Evolutionary conservation across 257 asterid genomes (phyloP), one percentile per base, ranked within the genome.

Genomic region (Nicotiana noctiflora): DNA sequence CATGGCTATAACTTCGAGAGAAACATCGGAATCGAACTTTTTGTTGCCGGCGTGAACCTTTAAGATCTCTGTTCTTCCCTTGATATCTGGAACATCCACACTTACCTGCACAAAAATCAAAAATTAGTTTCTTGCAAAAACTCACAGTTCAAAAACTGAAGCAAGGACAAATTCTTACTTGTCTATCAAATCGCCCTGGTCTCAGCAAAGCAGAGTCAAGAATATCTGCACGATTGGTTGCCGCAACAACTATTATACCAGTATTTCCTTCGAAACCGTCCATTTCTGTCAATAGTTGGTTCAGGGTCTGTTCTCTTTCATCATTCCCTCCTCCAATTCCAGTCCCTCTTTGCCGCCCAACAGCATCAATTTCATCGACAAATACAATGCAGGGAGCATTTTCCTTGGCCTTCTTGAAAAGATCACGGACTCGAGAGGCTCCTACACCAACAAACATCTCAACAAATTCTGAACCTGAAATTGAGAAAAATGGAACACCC

Each of bases 401-500:
- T 83, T 96, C 98, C 89, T 96, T 96, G 19, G 99, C 99, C 85
- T 96, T 96, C 92, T 92, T 96, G 92, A 96, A 96, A 84, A 96
- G 98, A 86, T 96, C 98, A 80, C 98, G 96, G 5, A 96, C 99
- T 34, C 98, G 83, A 19, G 99, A 94, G 29, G 99, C 99, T 81
- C 99, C 99, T 51, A 96, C 98, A 64, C 99, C 99, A 62, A 96
- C 99, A 89, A 96, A 96, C 98, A 96, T 96, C 94, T 96, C 99
- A 79, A 96, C 97, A 84, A 96, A 96, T 88, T 96, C 99, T 0
- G 99, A 96, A 83, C 99, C 99, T 3, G 98, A 96, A 59, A 96
- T 94, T 3, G 98, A 96, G 90, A 94, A 94, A 82, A 96, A 96
- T 3, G 98, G 99, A 77, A 96, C 99, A 11, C 98, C 98, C 2